phyloP scores from a whole-genome alignment of 768 basidiomycete species.

The Bullera alba region DNA sequence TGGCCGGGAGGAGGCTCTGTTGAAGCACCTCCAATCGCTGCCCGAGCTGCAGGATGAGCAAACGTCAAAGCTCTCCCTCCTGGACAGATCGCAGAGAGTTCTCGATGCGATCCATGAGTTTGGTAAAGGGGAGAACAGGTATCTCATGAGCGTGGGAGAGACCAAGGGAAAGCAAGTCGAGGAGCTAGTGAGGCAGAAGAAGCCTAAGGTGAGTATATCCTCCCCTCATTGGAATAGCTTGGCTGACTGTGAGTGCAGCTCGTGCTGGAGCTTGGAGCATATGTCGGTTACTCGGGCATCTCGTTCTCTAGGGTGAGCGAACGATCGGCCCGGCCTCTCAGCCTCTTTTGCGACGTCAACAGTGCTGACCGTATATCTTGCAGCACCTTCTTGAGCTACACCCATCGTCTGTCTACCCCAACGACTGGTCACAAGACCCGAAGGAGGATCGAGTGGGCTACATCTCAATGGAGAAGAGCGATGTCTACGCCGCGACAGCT shows the following conservation, averaged over 20 bases:
- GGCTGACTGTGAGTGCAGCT: slow-evolving; percentile 12
- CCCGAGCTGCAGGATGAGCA: slow-evolving; percentile 14
- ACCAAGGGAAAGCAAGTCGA: slow-evolving; percentile 40
- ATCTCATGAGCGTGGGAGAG: slow-evolving; percentile 45
- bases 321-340: not conserved
- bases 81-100: slow-evolving; percentile 30
- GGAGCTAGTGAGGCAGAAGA: slow-evolving; percentile 30
- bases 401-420: slow-evolving; percentile 28
- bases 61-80: slow-evolving; percentile 13
- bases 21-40: slow-evolving; percentile 30
- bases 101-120: slow-evolving; percentile 43
- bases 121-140: slow-evolving; percentile 40
- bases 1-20: slow-evolving; percentile 38
- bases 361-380: not conserved
- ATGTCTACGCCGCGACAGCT: slow-evolving; percentile 39
- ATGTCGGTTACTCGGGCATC: slow-evolving; percentile 44
- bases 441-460: slow-evolving; percentile 37
- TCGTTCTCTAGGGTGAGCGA: slow-evolving; percentile 37
- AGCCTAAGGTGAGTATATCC: slow-evolving; percentile 28
- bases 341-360: not conserved
- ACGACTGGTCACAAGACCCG: slow-evolving; percentile 22
- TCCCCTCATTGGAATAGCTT: not conserved
- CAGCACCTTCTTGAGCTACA: slow-evolving; percentile 31
- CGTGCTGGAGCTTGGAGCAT: slow-evolving; percentile 40
- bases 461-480: slow-evolving; percentile 39